Conservation (phyloP, 2,329 filamentous ascomycete genomes). For the Talaromyces marneffei region DNA sequence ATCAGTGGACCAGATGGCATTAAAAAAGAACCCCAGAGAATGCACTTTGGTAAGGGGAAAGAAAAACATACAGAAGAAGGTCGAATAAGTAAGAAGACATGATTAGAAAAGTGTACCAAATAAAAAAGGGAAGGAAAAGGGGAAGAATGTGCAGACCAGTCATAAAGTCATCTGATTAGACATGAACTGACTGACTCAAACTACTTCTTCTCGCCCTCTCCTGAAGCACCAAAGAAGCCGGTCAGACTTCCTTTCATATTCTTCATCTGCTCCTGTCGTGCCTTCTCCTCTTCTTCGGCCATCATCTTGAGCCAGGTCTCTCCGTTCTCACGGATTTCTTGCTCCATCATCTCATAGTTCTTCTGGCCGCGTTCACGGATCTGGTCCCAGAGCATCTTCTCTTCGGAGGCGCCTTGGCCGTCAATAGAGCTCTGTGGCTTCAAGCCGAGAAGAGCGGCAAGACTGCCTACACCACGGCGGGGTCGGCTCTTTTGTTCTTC, state of each 20-base stretch:
- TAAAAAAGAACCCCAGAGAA: conserved; percentile 5
- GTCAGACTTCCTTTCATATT: conserved; percentile 79
- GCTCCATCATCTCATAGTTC: conserved; percentile 83
- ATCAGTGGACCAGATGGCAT: neutral
- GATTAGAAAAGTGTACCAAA: conserved; percentile 6
- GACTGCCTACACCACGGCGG: conserved; percentile 57
- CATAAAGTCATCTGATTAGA: neutral
- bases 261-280: conserved; percentile 84
- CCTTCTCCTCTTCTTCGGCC: conserved; percentile 78
- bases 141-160: neutral
- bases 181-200: neutral
- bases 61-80: conserved; percentile 4
- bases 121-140: neutral
- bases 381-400: conserved; percentile 96
- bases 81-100: conserved; percentile 9
- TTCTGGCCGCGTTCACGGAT: conserved; percentile 85
- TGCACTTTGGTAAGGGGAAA: conserved; percentile 9
- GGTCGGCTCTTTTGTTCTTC: conserved; percentile 61
- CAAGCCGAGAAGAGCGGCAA: conserved; percentile 70
- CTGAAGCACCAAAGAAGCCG: conserved; percentile 45
- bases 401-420: conserved; percentile 70
- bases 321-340: conserved; percentile 86
- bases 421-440: conserved; percentile 60
- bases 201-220: conserved; percentile 19
- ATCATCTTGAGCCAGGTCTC: conserved; percentile 97